Evolutionary conservation across 164 flowering plant genomes (phyloP), one percentile per base, ranked within the genome.

Genomic region (Akebia trifoliata): DNA sequence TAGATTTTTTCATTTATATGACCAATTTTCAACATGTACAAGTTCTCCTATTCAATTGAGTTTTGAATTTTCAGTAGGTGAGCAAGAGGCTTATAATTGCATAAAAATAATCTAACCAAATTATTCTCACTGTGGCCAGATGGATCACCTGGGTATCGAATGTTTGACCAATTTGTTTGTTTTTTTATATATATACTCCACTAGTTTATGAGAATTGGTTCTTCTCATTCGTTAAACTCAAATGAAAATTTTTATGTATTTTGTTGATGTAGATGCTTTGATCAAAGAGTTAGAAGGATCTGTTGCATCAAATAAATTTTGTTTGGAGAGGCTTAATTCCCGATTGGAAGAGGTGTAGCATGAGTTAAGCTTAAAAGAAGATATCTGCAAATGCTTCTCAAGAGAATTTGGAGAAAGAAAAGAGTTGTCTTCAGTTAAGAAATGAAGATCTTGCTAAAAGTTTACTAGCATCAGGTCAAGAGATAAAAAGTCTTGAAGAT

Each of bases 401-500:
- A 49, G 84, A 78, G 57, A 79, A 57, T 18, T 59, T 81, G 79
- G 86, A 87, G 72, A 82, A 64, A 57, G 92, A 87, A 63, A 88
- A 81, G 66, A 64, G 28, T 46, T 74, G 75, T 68, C 75, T 84
- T 60, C 76, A 75, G 56, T 52, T 64, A 26, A 75, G 63, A 62
- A 83, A 77, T 50, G 73, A 70, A 34, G 73, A 77, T 24, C 56
- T 72, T 57, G 64, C 77, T 17, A 68, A 60, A 34, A 77, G 74
- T 55, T 56, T 88, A 57, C 72, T 66, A 21, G 47, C 48, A 28
- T 80, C 85, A 39, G 65, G 61, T 45, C 62, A 71, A 56, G 91
- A 86, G 72, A 75, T 75, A 36, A 76, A 71, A 57, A 50, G 53
- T 45, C 85, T 88, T 14, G 71, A 83, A 57, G 75, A 67, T 44